These are phyloP conservation scores for Schizopora paradoxa DNA, from an alignment of 1,284 basidiomycete species.

Conservation along the genomic window DNA sequence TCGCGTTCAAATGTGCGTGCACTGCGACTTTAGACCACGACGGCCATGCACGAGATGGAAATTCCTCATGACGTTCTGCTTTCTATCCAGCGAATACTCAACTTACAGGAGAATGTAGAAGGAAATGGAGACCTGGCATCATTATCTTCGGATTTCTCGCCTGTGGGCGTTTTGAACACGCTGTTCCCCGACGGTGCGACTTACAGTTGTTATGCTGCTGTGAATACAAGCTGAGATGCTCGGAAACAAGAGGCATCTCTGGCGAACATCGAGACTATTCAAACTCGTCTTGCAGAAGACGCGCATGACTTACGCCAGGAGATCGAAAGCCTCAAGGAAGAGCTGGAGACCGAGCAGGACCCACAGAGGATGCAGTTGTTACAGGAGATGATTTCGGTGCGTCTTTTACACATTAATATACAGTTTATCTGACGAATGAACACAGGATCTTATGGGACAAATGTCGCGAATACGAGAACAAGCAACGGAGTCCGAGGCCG, in stretches of 20 bases:
- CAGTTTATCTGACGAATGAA: constrained; percentile 4
- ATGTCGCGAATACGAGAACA: constrained; percentile 94
- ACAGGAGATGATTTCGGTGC: constrained; percentile 89
- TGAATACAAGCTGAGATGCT: constrained; percentile 1
- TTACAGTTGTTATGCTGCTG: neutral
- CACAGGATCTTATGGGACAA: constrained; percentile 84
- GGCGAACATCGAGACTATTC: constrained; percentile 57
- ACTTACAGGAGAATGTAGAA: constrained; percentile 40
- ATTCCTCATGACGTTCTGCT: constrained; percentile 62
- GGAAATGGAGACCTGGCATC: constrained; percentile 49
- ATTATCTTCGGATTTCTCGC: constrained; percentile 52
- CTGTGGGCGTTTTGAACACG: constrained; percentile 57
- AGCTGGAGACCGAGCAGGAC: constrained; percentile 73
- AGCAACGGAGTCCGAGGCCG: constrained; percentile 92
- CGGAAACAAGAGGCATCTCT: constrained; percentile 56
- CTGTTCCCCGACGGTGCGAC: constrained; percentile 72
- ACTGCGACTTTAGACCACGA: too few species aligned
- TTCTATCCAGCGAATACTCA: constrained; percentile 62
- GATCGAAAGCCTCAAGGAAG: constrained; percentile 60
- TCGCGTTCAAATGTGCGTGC: too few species aligned
- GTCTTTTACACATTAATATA: constrained; percentile 19
- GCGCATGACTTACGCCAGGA: constrained; percentile 66
- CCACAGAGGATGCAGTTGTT: constrained; percentile 81
- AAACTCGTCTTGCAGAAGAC: constrained; percentile 52
- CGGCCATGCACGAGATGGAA: constrained; percentile 25